Conservation (phyloP, 2,329 filamentous ascomycete species). For the Beauveria varroae region DNA sequence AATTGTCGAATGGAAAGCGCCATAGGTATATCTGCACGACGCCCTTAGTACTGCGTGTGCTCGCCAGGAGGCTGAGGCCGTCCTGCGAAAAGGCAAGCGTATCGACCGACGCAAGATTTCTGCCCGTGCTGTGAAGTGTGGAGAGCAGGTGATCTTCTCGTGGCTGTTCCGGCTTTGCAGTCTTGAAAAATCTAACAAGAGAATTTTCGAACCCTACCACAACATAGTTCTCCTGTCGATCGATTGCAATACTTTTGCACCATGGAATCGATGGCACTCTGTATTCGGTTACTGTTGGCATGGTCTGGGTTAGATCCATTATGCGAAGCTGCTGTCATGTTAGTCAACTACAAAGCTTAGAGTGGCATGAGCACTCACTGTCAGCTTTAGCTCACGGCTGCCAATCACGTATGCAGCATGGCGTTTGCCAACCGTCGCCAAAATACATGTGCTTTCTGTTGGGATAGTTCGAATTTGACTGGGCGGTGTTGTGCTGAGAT, state of each 20-base stretch:
- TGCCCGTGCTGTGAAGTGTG: constrained; percentile 26
- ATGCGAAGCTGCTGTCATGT: constrained; percentile 27
- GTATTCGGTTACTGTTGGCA: constrained; percentile 27
- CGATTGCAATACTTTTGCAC: constrained; percentile 32
- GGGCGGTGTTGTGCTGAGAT: constrained; percentile 29
- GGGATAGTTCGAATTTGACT: constrained; percentile 24
- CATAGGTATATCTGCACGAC: constrained; percentile 30
- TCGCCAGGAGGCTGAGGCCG: constrained; percentile 30
- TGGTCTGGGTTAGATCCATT: constrained; percentile 26
- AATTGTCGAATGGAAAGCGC: constrained; percentile 29
- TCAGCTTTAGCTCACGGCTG: constrained; percentile 32
- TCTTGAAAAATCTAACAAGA: constrained; percentile 32
- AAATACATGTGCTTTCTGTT: constrained; percentile 30
- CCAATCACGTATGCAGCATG: constrained; percentile 33
- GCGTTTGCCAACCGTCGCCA: constrained; percentile 28
- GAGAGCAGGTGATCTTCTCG: constrained; percentile 30
- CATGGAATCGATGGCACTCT: constrained; percentile 30
- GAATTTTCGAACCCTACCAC: constrained; percentile 33
- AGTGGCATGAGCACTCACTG: constrained; percentile 20
- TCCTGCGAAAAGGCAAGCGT: constrained; percentile 33
- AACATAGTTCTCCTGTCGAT: constrained; percentile 31
- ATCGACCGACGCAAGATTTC: constrained; percentile 29
- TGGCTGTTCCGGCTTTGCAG: constrained; percentile 24
- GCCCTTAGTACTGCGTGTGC: constrained; percentile 28
- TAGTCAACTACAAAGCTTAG: neutral